Base-by-base conservation (phyloP, 108 stramenopile genomes). In the Mayamaea pseudoterrestris region DNA sequence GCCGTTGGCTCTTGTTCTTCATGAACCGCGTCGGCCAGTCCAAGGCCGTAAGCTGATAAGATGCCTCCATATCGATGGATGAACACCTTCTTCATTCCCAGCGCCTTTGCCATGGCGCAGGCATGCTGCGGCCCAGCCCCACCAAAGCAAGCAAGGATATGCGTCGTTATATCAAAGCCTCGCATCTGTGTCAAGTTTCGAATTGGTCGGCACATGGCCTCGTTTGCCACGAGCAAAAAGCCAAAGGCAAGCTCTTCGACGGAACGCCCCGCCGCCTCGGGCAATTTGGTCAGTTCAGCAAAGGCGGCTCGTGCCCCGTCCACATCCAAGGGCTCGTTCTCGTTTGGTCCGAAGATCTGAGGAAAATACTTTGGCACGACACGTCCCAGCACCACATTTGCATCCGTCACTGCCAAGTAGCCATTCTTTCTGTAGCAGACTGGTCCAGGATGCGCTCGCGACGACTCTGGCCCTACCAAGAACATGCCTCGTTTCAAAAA, bases 191-290 rank as follows among this genome's bases (percentile, higher is more conserved):
- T 99, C 34, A 99, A 68, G 57, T 96, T 96, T 26, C 98, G 84
- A 65, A 99, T 97, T 1, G 98, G 98, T 14, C 98, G 80, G 58
- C 96, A 97, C 98, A 99, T 99, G 41, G 98, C 95, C 57, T 99
- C 98, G 65, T 96, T 99, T 57, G 98, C 98, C 8, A 99, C 94
- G 59, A 90, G 77, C 34, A 99, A 55, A 57, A 99, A 99, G 5
- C 98, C 98, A 58, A 68, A 90, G 2, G 98, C 98, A 13, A 99
- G 63, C 50, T 96, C 92, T 58, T 83, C 89, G 12, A 72, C 70
- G 5, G 67, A 64, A 35, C 74, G 59, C 4, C 78, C 80, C 31
- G 48, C 47, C 0, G 77, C 74, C 36, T 80, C 82, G 20, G 79
- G 70, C 13, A 84, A 58, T 11, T 62, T 55, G 4, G 73, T 60